A percentile compares a stretch with the other conserved stretches of the same genome.
Evolutionary conservation across 768 basidiomycete species (phyloP).

Genomic region (Boletus tylopilopsis): DNA sequence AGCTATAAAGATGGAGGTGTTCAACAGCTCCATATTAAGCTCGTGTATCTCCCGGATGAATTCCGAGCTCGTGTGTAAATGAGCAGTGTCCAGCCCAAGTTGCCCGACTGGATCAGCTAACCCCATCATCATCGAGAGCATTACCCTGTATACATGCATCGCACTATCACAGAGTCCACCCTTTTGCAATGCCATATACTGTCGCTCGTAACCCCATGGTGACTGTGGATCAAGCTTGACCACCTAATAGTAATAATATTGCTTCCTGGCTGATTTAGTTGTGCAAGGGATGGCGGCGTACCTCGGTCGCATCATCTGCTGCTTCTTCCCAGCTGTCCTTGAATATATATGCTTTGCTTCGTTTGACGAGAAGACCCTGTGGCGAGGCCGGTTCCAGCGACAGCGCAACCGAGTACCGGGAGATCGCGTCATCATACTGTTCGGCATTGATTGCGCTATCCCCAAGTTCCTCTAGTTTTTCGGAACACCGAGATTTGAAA

Average conservation of each 20-base stretch:
- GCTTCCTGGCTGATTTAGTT: too few relatives aligned
- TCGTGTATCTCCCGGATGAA: too few relatives aligned
- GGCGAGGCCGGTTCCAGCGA: neutral
- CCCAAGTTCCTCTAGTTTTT: neutral
- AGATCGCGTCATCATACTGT: neutral
- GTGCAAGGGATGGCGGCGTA: neutral
- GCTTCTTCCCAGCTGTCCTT: neutral
- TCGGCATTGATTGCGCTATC: neutral
- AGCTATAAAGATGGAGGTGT: too few relatives aligned
- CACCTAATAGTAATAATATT: too few relatives aligned
- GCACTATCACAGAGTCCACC: too few relatives aligned
- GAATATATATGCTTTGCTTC: neutral
- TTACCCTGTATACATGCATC: too few relatives aligned
- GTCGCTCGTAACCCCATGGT: too few relatives aligned
- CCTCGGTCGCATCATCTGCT: neutral
- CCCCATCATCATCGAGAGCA: neutral
- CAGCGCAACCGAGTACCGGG: neutral
- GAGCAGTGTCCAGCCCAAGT: too few relatives aligned
- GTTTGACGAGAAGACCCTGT: neutral
- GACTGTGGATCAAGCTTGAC: too few relatives aligned
- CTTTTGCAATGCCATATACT: too few relatives aligned
- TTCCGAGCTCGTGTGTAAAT: too few relatives aligned
- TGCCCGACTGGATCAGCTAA: neutral
- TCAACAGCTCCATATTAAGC: too few relatives aligned
- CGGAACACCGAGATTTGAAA: neutral